These are phyloP conservation scores for Annulohypoxylon moriforme DNA, from an alignment of 495 filamentous ascomycete species.

Conservation along the genomic window DNA sequence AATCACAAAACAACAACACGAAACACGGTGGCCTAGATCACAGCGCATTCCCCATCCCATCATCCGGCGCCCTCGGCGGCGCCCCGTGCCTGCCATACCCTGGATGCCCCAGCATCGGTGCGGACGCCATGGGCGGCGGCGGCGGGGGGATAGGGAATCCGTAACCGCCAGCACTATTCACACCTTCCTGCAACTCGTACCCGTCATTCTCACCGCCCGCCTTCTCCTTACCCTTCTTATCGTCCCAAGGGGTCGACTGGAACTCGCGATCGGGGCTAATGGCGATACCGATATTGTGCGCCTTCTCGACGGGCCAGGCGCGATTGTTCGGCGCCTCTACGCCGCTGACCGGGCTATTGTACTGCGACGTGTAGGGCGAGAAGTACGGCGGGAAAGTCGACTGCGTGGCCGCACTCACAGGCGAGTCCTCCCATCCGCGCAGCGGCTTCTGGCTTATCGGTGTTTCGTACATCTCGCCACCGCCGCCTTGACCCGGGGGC, in stretches of 20 bases:
- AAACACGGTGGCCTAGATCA: background rate
- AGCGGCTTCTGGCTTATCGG: slow-evolving; percentile 60
- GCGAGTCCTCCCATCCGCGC: slow-evolving; percentile 61
- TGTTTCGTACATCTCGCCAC: slow-evolving; percentile 59
- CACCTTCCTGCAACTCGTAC: slow-evolving; percentile 48
- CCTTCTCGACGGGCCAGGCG: slow-evolving; percentile 46
- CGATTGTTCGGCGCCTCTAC: slow-evolving; percentile 46
- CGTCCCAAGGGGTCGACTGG: slow-evolving; percentile 31
- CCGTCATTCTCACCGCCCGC: slow-evolving; percentile 36
- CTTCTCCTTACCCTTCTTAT: slow-evolving; percentile 48
- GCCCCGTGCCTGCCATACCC: slow-evolving; percentile 46
- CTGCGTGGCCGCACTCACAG: slow-evolving; percentile 55
- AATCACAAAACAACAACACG: background rate
- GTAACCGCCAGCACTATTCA: slow-evolving; percentile 40
- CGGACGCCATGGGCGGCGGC: slow-evolving; percentile 1
- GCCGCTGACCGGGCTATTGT: slow-evolving; percentile 59
- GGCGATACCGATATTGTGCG: slow-evolving; percentile 44
- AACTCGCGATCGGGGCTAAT: slow-evolving; percentile 41
- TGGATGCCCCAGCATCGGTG: slow-evolving; percentile 45
- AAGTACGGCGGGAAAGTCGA: slow-evolving; percentile 58
- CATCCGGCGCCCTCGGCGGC: slow-evolving; percentile 5
- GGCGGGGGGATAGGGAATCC: slow-evolving; percentile 18
- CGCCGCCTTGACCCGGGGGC: slow-evolving; percentile 49
- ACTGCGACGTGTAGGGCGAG: slow-evolving; percentile 59
- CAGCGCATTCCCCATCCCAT: slow-evolving; percentile 1